Evolutionary conservation across 306 rosid species (phyloP).

Genomic region (Astragalus glycyphyllos): DNA sequence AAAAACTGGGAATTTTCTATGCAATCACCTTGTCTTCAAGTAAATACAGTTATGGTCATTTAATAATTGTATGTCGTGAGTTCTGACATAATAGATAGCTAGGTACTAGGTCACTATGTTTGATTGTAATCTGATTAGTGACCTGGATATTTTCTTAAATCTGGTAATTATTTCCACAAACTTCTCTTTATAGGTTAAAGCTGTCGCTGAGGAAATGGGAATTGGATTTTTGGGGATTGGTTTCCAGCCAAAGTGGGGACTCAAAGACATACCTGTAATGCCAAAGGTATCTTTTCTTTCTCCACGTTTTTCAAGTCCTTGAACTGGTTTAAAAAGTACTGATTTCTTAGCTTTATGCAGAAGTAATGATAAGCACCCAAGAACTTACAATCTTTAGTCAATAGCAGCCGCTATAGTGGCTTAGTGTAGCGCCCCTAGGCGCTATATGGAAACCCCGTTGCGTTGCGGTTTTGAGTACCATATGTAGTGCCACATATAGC

Average conservation of each 20-base stretch:
- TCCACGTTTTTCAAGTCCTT: conserved; percentile 20
- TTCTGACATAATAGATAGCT: conserved; percentile 26
- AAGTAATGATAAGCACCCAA: background rate
- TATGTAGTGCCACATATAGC: no score
- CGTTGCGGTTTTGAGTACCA: no score
- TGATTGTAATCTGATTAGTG: conserved; percentile 25
- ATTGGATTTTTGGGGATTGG: conserved; percentile 97
- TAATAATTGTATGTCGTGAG: conserved; percentile 17
- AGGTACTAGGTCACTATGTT: conserved; percentile 21
- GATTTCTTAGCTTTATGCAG: background rate
- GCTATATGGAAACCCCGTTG: no score
- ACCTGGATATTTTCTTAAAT: conserved; percentile 29
- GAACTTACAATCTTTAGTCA: no score
- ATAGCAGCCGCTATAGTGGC: no score
- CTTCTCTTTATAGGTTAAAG: conserved; percentile 72
- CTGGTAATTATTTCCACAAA: conserved; percentile 25
- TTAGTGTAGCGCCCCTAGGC: no score
- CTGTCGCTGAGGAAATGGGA: conserved; percentile 99
- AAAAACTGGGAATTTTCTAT: conserved; percentile 7
- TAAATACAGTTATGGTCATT: conserved; percentile 18
- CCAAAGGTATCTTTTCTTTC: conserved; percentile 74
- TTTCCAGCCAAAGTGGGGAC: conserved; percentile 97
- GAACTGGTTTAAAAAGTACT: conserved; percentile 26
- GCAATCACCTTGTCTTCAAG: background rate
- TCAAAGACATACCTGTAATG: conserved; percentile 92